phyloP scores from a whole-genome alignment of 2,329 filamentous ascomycete species.

The Cladorrhinum sp. region DNA sequence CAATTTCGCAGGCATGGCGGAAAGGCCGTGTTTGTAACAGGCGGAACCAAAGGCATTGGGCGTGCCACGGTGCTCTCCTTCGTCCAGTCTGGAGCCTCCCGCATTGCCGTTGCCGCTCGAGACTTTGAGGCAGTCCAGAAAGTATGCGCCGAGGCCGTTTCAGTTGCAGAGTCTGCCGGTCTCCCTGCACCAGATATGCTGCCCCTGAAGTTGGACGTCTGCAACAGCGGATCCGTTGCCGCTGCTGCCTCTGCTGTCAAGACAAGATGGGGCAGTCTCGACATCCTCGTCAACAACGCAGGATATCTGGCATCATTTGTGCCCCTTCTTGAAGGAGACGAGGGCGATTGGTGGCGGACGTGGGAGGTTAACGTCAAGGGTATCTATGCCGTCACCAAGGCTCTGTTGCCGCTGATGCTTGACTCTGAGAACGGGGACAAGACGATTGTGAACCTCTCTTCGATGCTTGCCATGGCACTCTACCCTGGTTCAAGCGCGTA shows the following conservation, averaged over 20 bases:
- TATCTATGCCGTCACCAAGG: conserved; percentile 41
- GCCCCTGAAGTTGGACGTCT: conserved; percentile 32
- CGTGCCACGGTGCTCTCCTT: conserved; percentile 38
- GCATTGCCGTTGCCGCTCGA: conserved; percentile 51
- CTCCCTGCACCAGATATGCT: conserved; percentile 24
- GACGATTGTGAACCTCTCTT: conserved; percentile 42
- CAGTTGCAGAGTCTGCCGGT: conserved; percentile 31
- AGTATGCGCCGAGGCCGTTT: conserved; percentile 34
- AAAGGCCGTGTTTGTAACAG: conserved; percentile 29
- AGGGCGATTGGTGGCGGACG: conserved; percentile 44
- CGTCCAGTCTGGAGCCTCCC: conserved; percentile 46
- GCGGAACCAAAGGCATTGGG: conserved; percentile 29
- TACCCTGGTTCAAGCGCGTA: conserved; percentile 41
- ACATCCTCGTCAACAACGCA: conserved; percentile 41
- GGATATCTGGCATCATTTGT: conserved; percentile 39
- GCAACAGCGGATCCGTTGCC: conserved; percentile 36
- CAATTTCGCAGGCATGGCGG: conserved; percentile 19
- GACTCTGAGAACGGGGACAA: conserved; percentile 30
- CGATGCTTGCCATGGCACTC: conserved; percentile 37
- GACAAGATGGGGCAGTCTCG: conserved; percentile 28
- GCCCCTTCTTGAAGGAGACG: conserved; percentile 37
- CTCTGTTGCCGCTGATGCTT: conserved; percentile 49
- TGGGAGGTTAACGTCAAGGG: conserved; percentile 53
- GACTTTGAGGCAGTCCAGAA: conserved; percentile 40
- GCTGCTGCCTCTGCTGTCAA: conserved; percentile 33